These are phyloP conservation scores for Aleurites moluccanus DNA, from an alignment of 441 rosid species.

Conservation along the genomic window DNA sequence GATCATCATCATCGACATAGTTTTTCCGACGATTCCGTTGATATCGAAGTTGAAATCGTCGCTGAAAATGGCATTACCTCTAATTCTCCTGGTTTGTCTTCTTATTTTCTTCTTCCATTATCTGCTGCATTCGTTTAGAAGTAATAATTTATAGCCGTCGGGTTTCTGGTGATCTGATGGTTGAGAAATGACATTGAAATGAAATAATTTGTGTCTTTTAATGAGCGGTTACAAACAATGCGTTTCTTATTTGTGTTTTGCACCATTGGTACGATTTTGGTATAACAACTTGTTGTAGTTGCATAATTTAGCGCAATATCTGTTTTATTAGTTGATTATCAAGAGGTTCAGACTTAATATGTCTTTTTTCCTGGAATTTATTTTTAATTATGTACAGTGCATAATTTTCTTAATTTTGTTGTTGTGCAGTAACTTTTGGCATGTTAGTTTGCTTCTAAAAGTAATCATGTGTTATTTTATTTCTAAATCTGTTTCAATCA, in stretches of 20 bases:
- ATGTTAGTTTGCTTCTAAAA: constrained; percentile 1
- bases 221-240: background rate
- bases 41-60: constrained; percentile 17
- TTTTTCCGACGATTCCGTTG: constrained; percentile 33
- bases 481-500: constrained; percentile 17
- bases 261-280: background rate
- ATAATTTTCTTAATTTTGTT: background rate
- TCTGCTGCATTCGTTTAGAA: background rate
- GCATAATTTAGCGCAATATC: background rate
- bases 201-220: constrained; percentile 3
- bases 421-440: background rate
- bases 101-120: background rate
- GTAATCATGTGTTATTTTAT: background rate
- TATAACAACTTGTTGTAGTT: background rate
- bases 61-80: constrained; percentile 21
- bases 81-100: constrained; percentile 34
- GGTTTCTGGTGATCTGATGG: background rate
- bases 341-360: too few relatives aligned
- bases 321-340: background rate
- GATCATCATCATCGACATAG: constrained; percentile 11
- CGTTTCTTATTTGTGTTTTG: too few relatives aligned
- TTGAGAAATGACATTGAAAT: background rate
- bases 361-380: background rate
- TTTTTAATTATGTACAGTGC: too few relatives aligned
- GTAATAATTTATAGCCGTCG: background rate